Evolutionary conservation across 2,329 filamentous ascomycete species (phyloP).

Genomic region (Torrubiellomyces zombiae): DNA sequence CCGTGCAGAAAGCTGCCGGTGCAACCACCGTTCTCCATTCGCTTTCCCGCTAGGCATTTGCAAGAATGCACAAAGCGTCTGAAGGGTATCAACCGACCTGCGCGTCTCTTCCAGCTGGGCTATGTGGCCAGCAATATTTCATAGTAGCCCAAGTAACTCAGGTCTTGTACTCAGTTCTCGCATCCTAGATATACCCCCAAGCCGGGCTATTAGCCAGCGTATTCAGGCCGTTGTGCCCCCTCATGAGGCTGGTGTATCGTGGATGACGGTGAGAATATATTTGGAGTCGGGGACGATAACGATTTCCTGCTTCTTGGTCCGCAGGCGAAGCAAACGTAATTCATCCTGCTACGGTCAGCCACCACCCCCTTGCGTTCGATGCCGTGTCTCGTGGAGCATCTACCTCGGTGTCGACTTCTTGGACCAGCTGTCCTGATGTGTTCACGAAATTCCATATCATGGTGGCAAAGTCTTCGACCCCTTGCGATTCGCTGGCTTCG

Average conservation of each 20-base stretch:
- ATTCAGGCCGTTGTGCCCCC: conserved; percentile 2
- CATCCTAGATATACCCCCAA: too few species aligned
- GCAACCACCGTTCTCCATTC: too few species aligned
- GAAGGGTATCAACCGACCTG: too few species aligned
- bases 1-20: too few species aligned
- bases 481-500: conserved; percentile 34
- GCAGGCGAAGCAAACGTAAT: conserved; percentile 55
- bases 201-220: too few species aligned
- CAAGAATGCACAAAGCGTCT: too few species aligned
- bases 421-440: conserved; percentile 50
- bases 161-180: too few species aligned
- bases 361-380: neutral
- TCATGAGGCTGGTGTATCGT: conserved; percentile 60
- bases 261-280: conserved; percentile 63
- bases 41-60: too few species aligned
- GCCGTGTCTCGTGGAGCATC: conserved; percentile 1
- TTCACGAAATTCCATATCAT: conserved; percentile 65
- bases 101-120: too few species aligned
- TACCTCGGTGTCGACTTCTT: conserved; percentile 57
- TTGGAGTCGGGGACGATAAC: conserved; percentile 69
- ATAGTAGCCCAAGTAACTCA: too few species aligned
- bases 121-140: too few species aligned
- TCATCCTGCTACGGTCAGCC: conserved; percentile 42
- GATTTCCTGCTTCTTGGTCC: conserved; percentile 74
- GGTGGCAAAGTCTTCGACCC: conserved; percentile 54